Evolutionary conservation across 768 basidiomycete species (phyloP).

Genomic region (Kondoa subrosea): DNA sequence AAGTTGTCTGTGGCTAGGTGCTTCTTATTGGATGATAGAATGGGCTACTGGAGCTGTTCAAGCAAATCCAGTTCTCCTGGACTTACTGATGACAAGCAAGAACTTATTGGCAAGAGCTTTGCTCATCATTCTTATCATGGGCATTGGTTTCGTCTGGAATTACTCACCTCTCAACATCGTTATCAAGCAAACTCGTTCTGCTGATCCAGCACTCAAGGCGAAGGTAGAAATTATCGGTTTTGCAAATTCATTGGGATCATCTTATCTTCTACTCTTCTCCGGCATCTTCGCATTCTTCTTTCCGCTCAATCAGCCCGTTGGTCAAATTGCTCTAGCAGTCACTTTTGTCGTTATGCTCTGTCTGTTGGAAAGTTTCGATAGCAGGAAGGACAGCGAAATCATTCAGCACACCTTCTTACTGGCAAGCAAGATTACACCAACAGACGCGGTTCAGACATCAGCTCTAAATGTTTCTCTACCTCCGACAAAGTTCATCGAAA

Average conservation of each 20-base stretch:
- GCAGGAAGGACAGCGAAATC: conserved; percentile 4
- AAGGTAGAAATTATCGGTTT: conserved; percentile 51
- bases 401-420: neutral
- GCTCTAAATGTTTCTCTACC: conserved; percentile 10
- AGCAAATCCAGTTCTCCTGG: conserved; percentile 30
- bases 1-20: conserved; percentile 45
- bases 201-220: conserved; percentile 27
- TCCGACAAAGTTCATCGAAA: conserved; percentile 45
- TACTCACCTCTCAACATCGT: conserved; percentile 56
- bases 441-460: neutral
- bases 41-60: conserved; percentile 45
- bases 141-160: conserved; percentile 53
- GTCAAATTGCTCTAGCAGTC: conserved; percentile 57
- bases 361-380: conserved; percentile 50
- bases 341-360: conserved; percentile 51
- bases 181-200: conserved; percentile 34
- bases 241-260: conserved; percentile 75
- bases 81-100: conserved; percentile 25
- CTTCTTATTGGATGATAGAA: conserved; percentile 64
- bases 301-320: conserved; percentile 56
- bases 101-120: conserved; percentile 48
- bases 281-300: conserved; percentile 46
- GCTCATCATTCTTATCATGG: conserved; percentile 36
- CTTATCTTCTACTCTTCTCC: conserved; percentile 67
- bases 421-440: conserved; percentile 3